These are phyloP conservation scores for Noccaea caerulescens DNA, from an alignment of 345 rosid species.

Conservation along the genomic window DNA sequence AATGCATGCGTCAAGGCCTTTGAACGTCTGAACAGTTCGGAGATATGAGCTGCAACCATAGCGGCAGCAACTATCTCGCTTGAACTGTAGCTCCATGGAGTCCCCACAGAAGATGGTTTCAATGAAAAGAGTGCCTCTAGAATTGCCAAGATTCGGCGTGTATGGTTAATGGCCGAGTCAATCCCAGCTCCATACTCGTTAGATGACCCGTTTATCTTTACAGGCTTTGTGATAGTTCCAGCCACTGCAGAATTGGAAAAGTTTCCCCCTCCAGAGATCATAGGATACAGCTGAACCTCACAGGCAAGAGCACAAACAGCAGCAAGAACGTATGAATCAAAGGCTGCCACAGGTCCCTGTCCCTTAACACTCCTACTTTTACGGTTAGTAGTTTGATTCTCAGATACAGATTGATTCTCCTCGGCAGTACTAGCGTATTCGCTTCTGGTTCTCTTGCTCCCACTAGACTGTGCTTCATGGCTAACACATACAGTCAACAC, in stretches of 20 bases:
- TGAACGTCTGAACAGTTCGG: constrained; percentile 87
- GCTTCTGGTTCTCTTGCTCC: constrained; percentile 69
- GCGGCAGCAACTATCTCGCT: constrained; percentile 99
- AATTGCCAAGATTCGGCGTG: constrained; percentile 86
- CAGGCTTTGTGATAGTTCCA: constrained; percentile 51
- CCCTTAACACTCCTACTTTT: constrained; percentile 61
- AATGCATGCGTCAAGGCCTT: constrained; percentile 90
- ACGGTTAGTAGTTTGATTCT: constrained; percentile 48
- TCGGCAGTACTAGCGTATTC: constrained; percentile 54
- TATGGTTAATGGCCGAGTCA: constrained; percentile 80
- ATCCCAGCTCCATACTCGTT: constrained; percentile 61
- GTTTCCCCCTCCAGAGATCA: constrained; percentile 62
- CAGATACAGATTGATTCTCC: constrained; percentile 46
- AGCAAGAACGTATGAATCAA: constrained; percentile 94
- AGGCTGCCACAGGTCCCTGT: constrained; percentile 96
- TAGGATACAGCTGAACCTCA: constrained; percentile 90
- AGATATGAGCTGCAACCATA: constrained; percentile 98
- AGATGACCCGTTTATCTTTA: constrained; percentile 63
- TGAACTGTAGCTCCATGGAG: constrained; percentile 93
- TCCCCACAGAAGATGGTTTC: constrained; percentile 92
- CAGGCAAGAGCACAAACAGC: constrained; percentile 97
- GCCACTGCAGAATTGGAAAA: constrained; percentile 50
- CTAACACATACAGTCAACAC: constrained; percentile 96
- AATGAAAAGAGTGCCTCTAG: constrained; percentile 92
- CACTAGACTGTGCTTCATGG: constrained; percentile 87